Base-by-base conservation (phyloP, 192 early-diverging fungal species). In the Polychytrium aggregatum region DNA sequence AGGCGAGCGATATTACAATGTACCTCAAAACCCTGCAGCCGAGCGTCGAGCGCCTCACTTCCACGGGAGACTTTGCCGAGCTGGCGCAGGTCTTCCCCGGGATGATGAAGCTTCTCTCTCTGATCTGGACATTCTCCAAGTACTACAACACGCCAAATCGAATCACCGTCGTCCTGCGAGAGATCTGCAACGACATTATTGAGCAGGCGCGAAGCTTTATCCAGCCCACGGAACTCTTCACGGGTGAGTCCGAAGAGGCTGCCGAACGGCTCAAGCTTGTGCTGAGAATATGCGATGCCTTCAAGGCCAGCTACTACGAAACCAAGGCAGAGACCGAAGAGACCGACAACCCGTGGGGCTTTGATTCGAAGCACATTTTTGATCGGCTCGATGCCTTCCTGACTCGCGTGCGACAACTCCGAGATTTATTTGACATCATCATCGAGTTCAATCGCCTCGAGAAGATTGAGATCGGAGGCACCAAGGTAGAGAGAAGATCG, bases 401-500 rank as follows among this genome's bases (percentile, higher is more conserved):
- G 20, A 56, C 50, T 18, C 50, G 78, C 16, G 76, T 81, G 4
- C 56, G 61, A 31, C 53, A 76, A 34, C 70, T 81, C 50, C 44
- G 69, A 2, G 78, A 59, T 29, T 57, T 81, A 3, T 81, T 81
- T 62, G 78, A 81, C 34, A 79, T 65, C n/a, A 79, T 81, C 38
- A 81, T 79, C 48, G 78, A 81, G 56, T 81, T 81, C 48, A 81
- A 80, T 54, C 57, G 78, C 17, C 50, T 81, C 25, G 78, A 81
- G 58, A 81, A 81, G 52, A 72, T 81, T 61, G 78, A 81, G 53
- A 75, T 81, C 37, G 78, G 78, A 27, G 78, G 78, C 14, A 81
- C 74, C n/a, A 81, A 81, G 65, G 72, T 75, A 51, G 34, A 1
- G 22, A 22, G n/a, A n/a, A n/a, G n/a, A n/a, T n/a, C n/a, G n/a